These are phyloP conservation scores for Phytophthora colocasiae DNA, from an alignment of 352 stramenopile genomes.

Conservation along the genomic window DNA sequence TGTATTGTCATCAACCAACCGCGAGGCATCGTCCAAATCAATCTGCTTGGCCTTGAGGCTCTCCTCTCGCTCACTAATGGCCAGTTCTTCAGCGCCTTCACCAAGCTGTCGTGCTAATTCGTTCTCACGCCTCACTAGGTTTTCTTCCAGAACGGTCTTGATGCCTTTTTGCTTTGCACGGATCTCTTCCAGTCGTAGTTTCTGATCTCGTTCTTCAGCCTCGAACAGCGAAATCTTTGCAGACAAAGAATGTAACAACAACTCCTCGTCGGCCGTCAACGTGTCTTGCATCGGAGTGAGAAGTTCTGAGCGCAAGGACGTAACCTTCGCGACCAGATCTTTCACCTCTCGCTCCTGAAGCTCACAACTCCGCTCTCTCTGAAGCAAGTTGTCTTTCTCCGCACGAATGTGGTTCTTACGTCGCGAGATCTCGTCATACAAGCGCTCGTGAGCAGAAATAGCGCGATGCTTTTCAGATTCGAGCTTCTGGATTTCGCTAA, in stretches of 20 bases:
- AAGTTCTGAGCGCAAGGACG: conserved; percentile 64
- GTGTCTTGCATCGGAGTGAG: conserved; percentile 80
- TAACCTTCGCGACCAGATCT: conserved; percentile 61
- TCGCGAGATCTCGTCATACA: conserved; percentile 85
- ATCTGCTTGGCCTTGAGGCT: conserved; percentile 90
- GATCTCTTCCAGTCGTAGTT: conserved; percentile 87
- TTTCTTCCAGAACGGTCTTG: conserved; percentile 92
- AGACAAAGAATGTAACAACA: conserved; percentile 66
- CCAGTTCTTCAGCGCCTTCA: conserved; percentile 68
- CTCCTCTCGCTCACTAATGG: conserved; percentile 69
- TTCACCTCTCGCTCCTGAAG: conserved; percentile 72
- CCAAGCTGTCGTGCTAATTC: conserved; percentile 70
- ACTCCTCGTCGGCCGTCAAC: conserved; percentile 61
- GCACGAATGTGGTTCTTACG: conserved; percentile 78
- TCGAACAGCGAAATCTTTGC: conserved; percentile 81
- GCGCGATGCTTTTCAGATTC: conserved; percentile 81
- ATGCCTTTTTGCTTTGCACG: conserved; percentile 89
- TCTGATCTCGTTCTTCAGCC: conserved; percentile 87
- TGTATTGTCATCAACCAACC: conserved; percentile 71
- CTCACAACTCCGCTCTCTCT: conserved; percentile 65
- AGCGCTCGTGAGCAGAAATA: conserved; percentile 72
- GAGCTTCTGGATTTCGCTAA: conserved; percentile 87
- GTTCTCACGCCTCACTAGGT: conserved; percentile 89
- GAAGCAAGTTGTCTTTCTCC: conserved; percentile 57
- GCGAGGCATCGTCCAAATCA: conserved; percentile 87